These are phyloP conservation scores for Termitomyces sp. DNA, from an alignment of 768 basidiomycete species.

Conservation along the genomic window DNA sequence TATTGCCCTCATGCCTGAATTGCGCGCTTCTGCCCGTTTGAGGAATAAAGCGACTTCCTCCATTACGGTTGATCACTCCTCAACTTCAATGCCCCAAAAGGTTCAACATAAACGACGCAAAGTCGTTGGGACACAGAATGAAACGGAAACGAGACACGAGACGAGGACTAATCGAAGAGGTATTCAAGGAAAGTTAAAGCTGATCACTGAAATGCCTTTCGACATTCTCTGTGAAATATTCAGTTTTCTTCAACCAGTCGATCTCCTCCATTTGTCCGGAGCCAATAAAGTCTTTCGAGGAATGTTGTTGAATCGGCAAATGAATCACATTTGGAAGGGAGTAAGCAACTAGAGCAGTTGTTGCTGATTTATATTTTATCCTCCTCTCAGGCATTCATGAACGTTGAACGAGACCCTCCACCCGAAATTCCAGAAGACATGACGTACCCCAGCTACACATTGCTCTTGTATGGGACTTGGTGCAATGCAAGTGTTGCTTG, in stretches of 20 bases:
- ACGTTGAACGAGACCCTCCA: slow-evolving; percentile 12
- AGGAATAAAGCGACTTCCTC: not conserved
- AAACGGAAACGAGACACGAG: not conserved
- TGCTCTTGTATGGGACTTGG: slow-evolving; percentile 26
- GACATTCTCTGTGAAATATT: slow-evolving; percentile 36
- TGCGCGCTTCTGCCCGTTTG: slow-evolving; percentile 4
- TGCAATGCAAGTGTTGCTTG: slow-evolving; percentile 25
- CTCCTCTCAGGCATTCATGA: slow-evolving; percentile 17
- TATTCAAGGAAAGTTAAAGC: slow-evolving; percentile 17
- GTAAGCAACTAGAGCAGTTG: slow-evolving; percentile 8
- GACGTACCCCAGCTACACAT: slow-evolving; percentile 27
- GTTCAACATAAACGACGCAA: slow-evolving; percentile 1
- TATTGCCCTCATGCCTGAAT: not conserved
- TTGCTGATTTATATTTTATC: not conserved
- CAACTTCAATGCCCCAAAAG: not conserved
- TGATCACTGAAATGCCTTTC: slow-evolving; percentile 28
- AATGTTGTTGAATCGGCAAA: slow-evolving; percentile 22
- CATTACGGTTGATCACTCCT: not conserved
- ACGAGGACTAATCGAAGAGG: not conserved
- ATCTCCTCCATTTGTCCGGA: slow-evolving; percentile 35
- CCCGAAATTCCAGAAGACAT: slow-evolving; percentile 24
- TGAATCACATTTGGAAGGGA: slow-evolving; percentile 27
- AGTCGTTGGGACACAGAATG: not conserved
- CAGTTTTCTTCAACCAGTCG: slow-evolving; percentile 30
- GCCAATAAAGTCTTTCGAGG: slow-evolving; percentile 29